Evolutionary conservation across 1,284 basidiomycete genomes (phyloP).

Genomic region (Stygiomarasmius scandens): DNA sequence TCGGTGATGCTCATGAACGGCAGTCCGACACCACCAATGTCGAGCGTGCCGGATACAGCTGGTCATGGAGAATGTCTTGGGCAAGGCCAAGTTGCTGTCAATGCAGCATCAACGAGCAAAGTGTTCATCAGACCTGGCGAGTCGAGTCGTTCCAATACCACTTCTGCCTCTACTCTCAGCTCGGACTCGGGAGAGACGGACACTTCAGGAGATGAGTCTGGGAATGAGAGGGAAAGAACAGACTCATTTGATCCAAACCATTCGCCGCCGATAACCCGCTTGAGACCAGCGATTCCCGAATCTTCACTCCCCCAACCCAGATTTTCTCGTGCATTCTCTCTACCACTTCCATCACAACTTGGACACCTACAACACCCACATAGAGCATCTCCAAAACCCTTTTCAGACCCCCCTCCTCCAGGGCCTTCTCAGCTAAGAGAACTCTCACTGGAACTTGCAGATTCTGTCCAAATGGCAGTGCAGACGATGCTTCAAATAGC

Average conservation of each 20-base stretch:
- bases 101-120: constrained; percentile 11
- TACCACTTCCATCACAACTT: constrained; percentile 72
- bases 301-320: constrained; percentile 41
- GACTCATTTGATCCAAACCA: constrained; percentile 16
- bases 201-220: constrained; percentile 17
- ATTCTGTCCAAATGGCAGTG: constrained; percentile 84
- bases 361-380: constrained; percentile 67
- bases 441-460: constrained; percentile 81
- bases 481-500: constrained; percentile 88
- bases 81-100: constrained; percentile 12
- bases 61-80: constrained; percentile 6
- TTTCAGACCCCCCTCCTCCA: constrained; percentile 26
- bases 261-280: constrained; percentile 10
- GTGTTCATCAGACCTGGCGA: constrained; percentile 16
- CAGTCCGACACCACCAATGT: not conserved
- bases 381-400: constrained; percentile 30
- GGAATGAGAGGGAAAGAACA: constrained; percentile 8
- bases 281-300: constrained; percentile 8
- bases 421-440: constrained; percentile 55
- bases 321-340: constrained; percentile 70
- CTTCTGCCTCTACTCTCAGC: constrained; percentile 12
- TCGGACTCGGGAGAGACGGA: constrained; percentile 13
- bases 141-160: constrained; percentile 8
- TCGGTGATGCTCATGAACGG: not conserved
- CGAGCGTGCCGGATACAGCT: not conserved